A percentile compares a stretch with the other conserved stretches of the same genome.
Conservation (phyloP, 2,329 filamentous ascomycete genomes). For the Dothidotthia symphoricarpi region DNA sequence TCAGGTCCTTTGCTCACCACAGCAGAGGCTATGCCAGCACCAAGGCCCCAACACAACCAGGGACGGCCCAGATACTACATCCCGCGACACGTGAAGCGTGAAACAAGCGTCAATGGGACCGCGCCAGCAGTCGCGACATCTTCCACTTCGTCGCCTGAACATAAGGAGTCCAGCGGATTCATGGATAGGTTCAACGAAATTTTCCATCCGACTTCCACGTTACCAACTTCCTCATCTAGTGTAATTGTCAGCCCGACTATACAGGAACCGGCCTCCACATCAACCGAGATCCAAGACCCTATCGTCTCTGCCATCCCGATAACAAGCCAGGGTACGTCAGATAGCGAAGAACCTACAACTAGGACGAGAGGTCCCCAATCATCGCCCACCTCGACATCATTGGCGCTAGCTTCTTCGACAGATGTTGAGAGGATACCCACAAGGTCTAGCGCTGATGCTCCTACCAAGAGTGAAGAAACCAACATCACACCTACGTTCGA, state of each 20-base stretch:
- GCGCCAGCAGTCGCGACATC: constrained; percentile 25
- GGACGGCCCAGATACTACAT: constrained; percentile 48
- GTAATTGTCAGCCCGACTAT: constrained; percentile 13
- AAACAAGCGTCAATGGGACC: constrained; percentile 41
- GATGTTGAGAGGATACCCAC: no score
- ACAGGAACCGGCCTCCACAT: constrained; percentile 11
- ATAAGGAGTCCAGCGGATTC: no score
- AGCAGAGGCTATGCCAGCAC: constrained; percentile 51
- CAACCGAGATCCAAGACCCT: constrained; percentile 10
- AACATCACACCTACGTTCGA: no score
- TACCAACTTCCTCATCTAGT: constrained; percentile 11
- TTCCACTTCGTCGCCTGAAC: constrained; percentile 13
- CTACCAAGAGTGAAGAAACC: no score
- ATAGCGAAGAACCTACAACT: constrained; percentile 7
- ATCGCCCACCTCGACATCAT: no score
- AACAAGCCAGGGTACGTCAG: constrained; percentile 1
- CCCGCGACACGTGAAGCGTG: constrained; percentile 48
- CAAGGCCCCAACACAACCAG: constrained; percentile 36
- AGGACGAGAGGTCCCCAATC: no score
- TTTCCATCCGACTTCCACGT: constrained; percentile 7
- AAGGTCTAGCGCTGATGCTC: no score
- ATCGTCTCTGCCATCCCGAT: constrained; percentile 20
- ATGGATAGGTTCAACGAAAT: no score
- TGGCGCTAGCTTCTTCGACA: no score
- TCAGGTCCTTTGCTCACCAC: constrained; percentile 47